Base-by-base conservation (phyloP, 2,329 filamentous ascomycete species). In the Neoascochyta sp. region DNA sequence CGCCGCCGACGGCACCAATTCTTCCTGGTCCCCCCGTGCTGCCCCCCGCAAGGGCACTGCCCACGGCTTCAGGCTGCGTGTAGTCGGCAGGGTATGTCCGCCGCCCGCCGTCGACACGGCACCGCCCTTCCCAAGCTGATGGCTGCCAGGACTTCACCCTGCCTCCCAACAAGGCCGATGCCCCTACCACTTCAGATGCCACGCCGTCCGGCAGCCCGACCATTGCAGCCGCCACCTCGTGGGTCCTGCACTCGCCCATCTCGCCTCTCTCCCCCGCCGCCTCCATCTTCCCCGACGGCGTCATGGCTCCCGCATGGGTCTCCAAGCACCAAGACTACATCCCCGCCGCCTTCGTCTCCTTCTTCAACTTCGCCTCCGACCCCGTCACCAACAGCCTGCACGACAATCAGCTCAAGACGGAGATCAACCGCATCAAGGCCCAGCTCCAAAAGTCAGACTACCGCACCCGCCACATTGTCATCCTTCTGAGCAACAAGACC, bases 231-330 rank as follows among this genome's bases (percentile, higher is more conserved):
- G 56, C 51, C 21, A 51, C 52, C 10, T 57, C 54, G 26, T 66
- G 64, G 36, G 68, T 80, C n/a, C 68, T 95, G 4, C 90, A 96
- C 62, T 96, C 92, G 9, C 86, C 89, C 2, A 80, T 95, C 45
- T 96, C 92, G 3, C 92, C 90, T 1, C 72, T 96, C 16, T 92
- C 85, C 21, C 88, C 89, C 3, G 75, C 75, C 6, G 95, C 90
- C 6, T 71, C 79, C 3, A 74, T 93, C 3, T 96, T 92, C 56
- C 89, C 90, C 6, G 92, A 96, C 64, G 92, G 90, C 4, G 69
- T 95, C 36, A 79, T 95, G 58, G 80, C 88, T 38, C 74, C 81
- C 12, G 66, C 77, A 39, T 98, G 90, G 90, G 71, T 94, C 32
- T 76, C 78, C 37, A 98, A 96, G 60, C 90, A 96, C 59, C 89